Conservation (phyloP, 108 stramenopile species). For the Fragilariopsis cylindrus region DNA sequence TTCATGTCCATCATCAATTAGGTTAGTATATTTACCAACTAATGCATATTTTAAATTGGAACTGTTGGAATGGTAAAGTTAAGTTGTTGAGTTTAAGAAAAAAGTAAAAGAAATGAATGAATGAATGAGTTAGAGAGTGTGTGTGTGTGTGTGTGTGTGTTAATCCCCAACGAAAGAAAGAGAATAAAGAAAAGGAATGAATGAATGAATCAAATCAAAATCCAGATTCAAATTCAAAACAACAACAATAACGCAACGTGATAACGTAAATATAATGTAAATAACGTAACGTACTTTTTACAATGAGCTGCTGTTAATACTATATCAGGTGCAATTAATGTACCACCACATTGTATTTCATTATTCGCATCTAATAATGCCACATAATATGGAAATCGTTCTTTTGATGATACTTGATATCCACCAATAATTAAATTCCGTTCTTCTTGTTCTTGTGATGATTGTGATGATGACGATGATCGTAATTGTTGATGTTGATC, state of each 20-base stretch:
- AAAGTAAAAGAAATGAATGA: no score
- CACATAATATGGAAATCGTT: conserved; percentile 14
- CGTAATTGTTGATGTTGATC: no score
- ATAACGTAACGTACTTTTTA: neutral
- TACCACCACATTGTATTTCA: conserved; percentile 39
- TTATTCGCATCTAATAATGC: conserved; percentile 1
- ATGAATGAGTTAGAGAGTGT: neutral
- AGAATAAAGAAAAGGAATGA: no score
- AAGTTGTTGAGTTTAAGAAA: no score
- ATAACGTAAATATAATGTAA: neutral
- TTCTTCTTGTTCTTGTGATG: no score
- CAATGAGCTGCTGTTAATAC: conserved; percentile 58
- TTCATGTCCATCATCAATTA: neutral
- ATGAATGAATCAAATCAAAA: no score
- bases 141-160: neutral
- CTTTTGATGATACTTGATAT: neutral
- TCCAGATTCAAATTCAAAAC: no score
- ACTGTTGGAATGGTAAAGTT: neutral
- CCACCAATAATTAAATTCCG: conserved; percentile 18
- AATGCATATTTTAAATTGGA: conserved; percentile 3
- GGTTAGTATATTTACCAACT: conserved; percentile 14
- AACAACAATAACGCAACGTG: no score
- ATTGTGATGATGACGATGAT: no score
- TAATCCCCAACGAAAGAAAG: no score
- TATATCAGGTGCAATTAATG: conserved; percentile 45